Evolutionary conservation across 2,329 filamentous ascomycete species (phyloP).

Genomic region (Fonsecaea monophora): DNA sequence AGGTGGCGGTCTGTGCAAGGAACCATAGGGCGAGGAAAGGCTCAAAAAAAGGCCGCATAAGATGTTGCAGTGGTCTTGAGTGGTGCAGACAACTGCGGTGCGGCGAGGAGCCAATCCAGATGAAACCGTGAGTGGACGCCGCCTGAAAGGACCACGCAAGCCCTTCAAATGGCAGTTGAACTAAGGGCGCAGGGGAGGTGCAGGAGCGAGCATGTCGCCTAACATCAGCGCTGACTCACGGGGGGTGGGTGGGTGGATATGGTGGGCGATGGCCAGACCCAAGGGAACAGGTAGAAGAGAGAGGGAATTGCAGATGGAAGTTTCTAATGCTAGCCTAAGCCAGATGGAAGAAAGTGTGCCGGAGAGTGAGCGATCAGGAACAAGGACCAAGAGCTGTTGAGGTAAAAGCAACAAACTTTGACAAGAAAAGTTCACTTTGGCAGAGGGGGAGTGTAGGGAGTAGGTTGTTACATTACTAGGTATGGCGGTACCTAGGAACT

Average conservation of each 20-base stretch:
- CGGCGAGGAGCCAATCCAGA: neutral
- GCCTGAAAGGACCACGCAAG: neutral
- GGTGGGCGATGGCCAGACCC: neutral
- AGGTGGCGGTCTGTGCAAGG: conserved; percentile 2
- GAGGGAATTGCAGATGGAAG: conserved; percentile 2
- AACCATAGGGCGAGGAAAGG: neutral
- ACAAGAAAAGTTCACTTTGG: neutral
- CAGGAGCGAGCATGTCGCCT: neutral
- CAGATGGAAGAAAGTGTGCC: conserved; percentile 4
- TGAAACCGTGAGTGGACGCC: neutral
- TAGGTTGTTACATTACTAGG: too few relatives aligned
- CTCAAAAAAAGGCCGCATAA: conserved; percentile 2
- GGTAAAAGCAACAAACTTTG: neutral
- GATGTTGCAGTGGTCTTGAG: neutral
- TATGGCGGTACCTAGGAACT: too few relatives aligned
- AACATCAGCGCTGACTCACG: conserved; percentile 7
- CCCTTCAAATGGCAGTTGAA: neutral
- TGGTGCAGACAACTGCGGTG: neutral
- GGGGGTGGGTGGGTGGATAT: neutral
- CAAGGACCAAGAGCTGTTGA: neutral
- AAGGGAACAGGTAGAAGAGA: neutral
- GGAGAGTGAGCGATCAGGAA: conserved; percentile 7
- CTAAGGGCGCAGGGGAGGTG: neutral
- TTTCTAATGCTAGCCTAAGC: neutral
- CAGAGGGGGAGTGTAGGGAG: neutral